A percentile compares a stretch with the other conserved stretches of the same genome.
Conservation (phyloP, 1,139 yeast genomes). For the Entelexis sorbosivorans region DNA sequence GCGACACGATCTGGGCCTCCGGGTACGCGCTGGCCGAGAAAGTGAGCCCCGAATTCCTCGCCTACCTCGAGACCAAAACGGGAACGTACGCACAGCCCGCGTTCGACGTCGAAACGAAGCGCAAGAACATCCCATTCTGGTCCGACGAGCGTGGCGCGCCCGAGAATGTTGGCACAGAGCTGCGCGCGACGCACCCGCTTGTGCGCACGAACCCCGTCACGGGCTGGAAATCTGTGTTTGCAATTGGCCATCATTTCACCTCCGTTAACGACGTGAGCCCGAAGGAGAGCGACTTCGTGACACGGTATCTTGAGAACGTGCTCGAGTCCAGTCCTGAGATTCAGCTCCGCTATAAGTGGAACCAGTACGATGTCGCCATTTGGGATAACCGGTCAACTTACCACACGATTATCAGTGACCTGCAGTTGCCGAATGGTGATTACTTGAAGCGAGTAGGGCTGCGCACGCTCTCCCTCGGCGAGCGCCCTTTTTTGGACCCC, state of each 20-base stretch:
- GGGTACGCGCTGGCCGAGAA: slow-evolving; percentile 11
- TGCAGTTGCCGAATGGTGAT: neutral
- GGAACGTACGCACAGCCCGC: slow-evolving; percentile 5
- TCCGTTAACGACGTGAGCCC: slow-evolving; percentile 34
- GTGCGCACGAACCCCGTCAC: slow-evolving; percentile 41
- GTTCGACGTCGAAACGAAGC: neutral
- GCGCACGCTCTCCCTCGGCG: slow-evolving; percentile 9
- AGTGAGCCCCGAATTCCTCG: slow-evolving; percentile 8
- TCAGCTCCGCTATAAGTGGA: slow-evolving; percentile 42
- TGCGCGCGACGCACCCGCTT: slow-evolving; percentile 33
- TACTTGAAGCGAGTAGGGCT: slow-evolving; percentile 6
- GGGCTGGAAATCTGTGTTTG: slow-evolving; percentile 38
- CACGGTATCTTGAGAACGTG: slow-evolving; percentile 34
- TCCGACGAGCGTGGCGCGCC: slow-evolving; percentile 9
- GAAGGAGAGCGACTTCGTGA: slow-evolving; percentile 30
- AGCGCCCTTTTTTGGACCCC: slow-evolving; percentile 12
- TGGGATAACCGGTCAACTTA: slow-evolving; percentile 30
- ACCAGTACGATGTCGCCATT: slow-evolving; percentile 43
- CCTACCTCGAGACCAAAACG: slow-evolving; percentile 1
- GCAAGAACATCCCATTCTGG: slow-evolving; percentile 2
- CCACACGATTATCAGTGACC: slow-evolving; percentile 25
- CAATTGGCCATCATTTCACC: slow-evolving; percentile 34
- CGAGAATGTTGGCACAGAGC: slow-evolving; percentile 21
- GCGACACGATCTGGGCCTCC: slow-evolving; percentile 8
- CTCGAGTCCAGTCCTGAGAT: slow-evolving; percentile 31